phyloP scores from a whole-genome alignment of 345 rosid genomes.

The Geranium rotundifolium region DNA sequence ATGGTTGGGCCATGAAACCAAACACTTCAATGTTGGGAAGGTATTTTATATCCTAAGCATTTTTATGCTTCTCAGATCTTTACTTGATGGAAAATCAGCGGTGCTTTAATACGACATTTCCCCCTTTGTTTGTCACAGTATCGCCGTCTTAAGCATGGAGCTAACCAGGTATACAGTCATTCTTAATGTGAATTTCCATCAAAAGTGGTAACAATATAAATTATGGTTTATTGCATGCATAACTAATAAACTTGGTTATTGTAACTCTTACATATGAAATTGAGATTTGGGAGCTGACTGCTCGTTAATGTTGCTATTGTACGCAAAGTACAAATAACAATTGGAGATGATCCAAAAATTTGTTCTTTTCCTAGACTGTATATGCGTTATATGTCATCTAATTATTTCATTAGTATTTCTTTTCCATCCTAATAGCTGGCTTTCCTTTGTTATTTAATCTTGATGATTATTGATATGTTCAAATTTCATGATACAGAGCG shows the following conservation, averaged over 20 bases:
- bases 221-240: neutral
- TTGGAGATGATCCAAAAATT: too few relatives aligned
- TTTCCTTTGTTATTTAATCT: neutral
- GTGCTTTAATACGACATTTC: neutral
- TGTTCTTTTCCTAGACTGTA: neutral
- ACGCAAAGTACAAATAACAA: neutral
- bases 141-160: constrained; percentile 97
- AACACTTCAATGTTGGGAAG: constrained; percentile 99
- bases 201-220: neutral
- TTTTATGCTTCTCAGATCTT: too few relatives aligned
- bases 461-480: constrained; percentile 2
- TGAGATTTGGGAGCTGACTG: neutral
- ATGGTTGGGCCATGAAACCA: constrained; percentile 98
- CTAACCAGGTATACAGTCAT: constrained; percentile 48
- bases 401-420: too few relatives aligned
- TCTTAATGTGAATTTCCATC: neutral
- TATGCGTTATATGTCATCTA: neutral
- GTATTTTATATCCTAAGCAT: constrained; percentile 16
- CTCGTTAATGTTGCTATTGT: neutral
- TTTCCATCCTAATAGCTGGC: neutral
- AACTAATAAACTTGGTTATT: too few relatives aligned
- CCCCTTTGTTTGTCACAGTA: constrained; percentile 46
- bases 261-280: too few relatives aligned
- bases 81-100: neutral
- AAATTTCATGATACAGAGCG: constrained; percentile 45